phyloP scores from a whole-genome alignment of 2,329 filamentous ascomycete genomes.

The Trichothecium roseum region DNA sequence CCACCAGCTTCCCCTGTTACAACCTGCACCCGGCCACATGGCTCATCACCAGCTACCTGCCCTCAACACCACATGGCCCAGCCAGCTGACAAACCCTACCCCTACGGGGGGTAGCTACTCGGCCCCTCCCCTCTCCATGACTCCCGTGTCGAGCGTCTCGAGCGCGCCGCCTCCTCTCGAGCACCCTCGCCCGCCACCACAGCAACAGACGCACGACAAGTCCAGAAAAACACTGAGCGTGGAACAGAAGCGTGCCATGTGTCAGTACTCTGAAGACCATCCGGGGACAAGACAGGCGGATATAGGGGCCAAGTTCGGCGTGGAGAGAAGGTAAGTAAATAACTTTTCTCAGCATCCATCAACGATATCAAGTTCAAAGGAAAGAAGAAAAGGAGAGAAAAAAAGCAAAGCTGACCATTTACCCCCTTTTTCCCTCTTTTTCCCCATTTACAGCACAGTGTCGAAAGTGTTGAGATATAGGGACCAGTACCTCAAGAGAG shows the following conservation, averaged over 20 bases:
- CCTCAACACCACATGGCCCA: slow-evolving; percentile 64
- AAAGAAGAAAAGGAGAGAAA: no score
- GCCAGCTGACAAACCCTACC: slow-evolving; percentile 65
- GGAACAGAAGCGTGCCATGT: slow-evolving; percentile 85
- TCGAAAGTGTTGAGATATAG: slow-evolving; percentile 93
- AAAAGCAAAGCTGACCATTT: no score
- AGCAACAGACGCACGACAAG: slow-evolving; percentile 38
- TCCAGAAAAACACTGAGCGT: slow-evolving; percentile 84
- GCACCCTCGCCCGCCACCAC: not conserved
- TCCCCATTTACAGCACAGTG: no score
- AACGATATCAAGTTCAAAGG: no score
- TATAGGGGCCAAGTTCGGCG: slow-evolving; percentile 90
- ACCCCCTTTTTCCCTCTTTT: no score
- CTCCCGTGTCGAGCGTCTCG: slow-evolving; percentile 44
- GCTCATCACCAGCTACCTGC: slow-evolving; percentile 48
- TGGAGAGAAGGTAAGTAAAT: slow-evolving; percentile 79
- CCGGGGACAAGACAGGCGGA: slow-evolving; percentile 90
- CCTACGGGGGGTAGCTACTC: slow-evolving; percentile 37
- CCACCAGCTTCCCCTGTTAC: slow-evolving; percentile 3
- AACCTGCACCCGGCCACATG: slow-evolving; percentile 2
- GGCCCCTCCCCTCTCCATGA: slow-evolving; percentile 47
- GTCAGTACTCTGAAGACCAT: slow-evolving; percentile 82
- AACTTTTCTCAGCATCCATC: no score
- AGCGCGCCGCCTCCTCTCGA: slow-evolving; percentile 13
- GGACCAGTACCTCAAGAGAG: slow-evolving; percentile 83